Evolutionary conservation across 1,284 basidiomycete species (phyloP).

Genomic region (Microbotryum saponariae): DNA sequence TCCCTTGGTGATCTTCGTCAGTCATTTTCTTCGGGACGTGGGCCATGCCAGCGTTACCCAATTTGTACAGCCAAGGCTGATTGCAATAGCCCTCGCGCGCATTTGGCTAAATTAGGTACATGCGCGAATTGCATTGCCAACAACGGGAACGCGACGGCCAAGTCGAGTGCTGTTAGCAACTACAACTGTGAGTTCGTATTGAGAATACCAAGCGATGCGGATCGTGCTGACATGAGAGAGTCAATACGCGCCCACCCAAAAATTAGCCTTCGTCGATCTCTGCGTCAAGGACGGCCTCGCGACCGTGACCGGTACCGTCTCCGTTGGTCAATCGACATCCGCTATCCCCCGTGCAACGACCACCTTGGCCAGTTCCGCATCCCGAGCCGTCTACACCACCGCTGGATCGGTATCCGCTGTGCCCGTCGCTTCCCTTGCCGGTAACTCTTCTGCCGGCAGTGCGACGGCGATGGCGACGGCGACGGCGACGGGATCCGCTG

Average conservation of each 20-base stretch:
- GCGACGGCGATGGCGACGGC: too few species aligned
- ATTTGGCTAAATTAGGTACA: not conserved
- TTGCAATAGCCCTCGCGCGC: not conserved
- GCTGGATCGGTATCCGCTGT: too few species aligned
- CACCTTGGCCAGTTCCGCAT: too few species aligned
- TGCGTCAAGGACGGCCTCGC: conserved; percentile 27
- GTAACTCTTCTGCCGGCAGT: too few species aligned
- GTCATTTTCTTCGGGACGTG: not conserved
- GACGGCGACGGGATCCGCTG: too few species aligned
- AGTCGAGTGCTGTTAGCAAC: conserved; percentile 17
- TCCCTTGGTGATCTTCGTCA: conserved; percentile 20
- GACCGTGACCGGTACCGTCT: conserved; percentile 26
- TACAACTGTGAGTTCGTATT: conserved; percentile 14
- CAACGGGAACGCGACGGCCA: not conserved
- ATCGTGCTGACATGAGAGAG: not conserved
- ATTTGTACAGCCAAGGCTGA: not conserved
- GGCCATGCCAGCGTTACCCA: not conserved
- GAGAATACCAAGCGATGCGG: too few species aligned
- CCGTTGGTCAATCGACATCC: conserved; percentile 17
- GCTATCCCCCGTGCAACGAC: conserved; percentile 4
- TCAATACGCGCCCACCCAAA: not conserved
- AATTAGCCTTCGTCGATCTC: conserved; percentile 23
- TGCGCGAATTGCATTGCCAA: conserved; percentile 22
- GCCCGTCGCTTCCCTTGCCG: too few species aligned
- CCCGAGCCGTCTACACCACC: too few species aligned